phyloP scores from a whole-genome alignment of 2,329 filamentous ascomycete genomes.

The Rhynchosporium graminicola region DNA sequence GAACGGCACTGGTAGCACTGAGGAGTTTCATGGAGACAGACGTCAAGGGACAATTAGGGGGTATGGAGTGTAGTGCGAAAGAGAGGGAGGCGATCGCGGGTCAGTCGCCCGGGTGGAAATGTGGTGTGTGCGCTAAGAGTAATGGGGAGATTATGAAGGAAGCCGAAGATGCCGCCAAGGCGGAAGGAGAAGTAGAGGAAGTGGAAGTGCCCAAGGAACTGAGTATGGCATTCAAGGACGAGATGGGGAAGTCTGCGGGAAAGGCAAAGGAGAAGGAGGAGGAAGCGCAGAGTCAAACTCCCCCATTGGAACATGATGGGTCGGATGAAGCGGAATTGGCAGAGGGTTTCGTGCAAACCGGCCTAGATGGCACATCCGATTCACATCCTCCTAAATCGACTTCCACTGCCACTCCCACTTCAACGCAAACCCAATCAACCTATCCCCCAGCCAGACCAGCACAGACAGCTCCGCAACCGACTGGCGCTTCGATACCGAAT shows the following conservation, averaged over 20 bases:
- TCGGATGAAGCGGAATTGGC: constrained; percentile 50
- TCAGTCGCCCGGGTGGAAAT: constrained; percentile 67
- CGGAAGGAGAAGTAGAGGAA: constrained; percentile 44
- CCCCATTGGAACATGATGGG: neutral
- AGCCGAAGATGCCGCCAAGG: constrained; percentile 58
- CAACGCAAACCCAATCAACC: constrained; percentile 25
- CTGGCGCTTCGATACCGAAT: constrained; percentile 2
- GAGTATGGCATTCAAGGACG: constrained; percentile 69
- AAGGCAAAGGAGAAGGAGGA: constrained; percentile 39
- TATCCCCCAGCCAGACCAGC: constrained; percentile 35
- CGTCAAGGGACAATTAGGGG: constrained; percentile 83
- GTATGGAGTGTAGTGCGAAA: constrained; percentile 72
- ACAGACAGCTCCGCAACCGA: constrained; percentile 41
- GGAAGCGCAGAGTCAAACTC: constrained; percentile 37
- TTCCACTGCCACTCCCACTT: constrained; percentile 6
- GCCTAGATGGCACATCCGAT: constrained; percentile 26
- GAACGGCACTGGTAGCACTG: constrained; percentile 80
- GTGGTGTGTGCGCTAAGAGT: constrained; percentile 66
- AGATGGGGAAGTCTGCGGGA: constrained; percentile 51
- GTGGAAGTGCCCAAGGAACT: constrained; percentile 55
- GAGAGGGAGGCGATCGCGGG: constrained; percentile 69
- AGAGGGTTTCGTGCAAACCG: constrained; percentile 60
- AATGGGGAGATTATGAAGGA: constrained; percentile 76
- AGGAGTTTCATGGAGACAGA: constrained; percentile 93
- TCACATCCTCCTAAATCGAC: constrained; percentile 16